A percentile compares a stretch with the other conserved stretches of the same genome.
These are phyloP conservation scores for Colletotrichum sansevieriae DNA, from an alignment of 2,329 filamentous ascomycete species.

Conservation along the genomic window DNA sequence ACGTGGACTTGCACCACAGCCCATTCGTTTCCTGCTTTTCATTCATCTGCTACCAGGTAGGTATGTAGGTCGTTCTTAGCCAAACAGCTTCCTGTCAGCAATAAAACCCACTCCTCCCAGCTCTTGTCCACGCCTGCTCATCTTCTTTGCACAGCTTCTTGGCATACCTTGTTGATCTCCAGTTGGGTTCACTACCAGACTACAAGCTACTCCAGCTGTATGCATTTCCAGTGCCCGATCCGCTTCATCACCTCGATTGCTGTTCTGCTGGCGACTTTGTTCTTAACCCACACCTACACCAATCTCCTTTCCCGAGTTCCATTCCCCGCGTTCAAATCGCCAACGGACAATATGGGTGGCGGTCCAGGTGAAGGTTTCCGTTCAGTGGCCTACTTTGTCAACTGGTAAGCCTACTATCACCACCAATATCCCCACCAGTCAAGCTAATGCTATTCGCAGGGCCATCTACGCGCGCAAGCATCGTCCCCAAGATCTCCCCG, in stretches of 20 bases:
- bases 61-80: neutral
- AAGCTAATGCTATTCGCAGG: slow-evolving; percentile 52
- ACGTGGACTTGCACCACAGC: slow-evolving; percentile 3
- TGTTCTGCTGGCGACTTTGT: slow-evolving; percentile 43
- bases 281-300: slow-evolving; percentile 43
- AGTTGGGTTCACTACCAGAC: neutral
- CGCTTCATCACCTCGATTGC: slow-evolving; percentile 42
- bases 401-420: slow-evolving; percentile 62
- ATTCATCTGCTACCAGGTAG: neutral
- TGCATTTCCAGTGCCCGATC: slow-evolving; percentile 36
- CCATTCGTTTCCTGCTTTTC: neutral
- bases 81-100: slow-evolving; percentile 14
- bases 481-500: slow-evolving; percentile 85
- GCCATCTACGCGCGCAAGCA: slow-evolving; percentile 90
- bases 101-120: slow-evolving; percentile 17
- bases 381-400: slow-evolving; percentile 80
- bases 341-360: slow-evolving; percentile 56
- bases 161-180: neutral
- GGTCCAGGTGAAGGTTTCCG: slow-evolving; percentile 66
- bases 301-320: slow-evolving; percentile 32
- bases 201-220: slow-evolving; percentile 14
- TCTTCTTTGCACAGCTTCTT: neutral
- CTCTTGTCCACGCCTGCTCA: too few species aligned
- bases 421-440: neutral
- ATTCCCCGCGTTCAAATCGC: slow-evolving; percentile 22